Percentiles rank a stretch among this genome's conserved stretches.
phyloP scores from a whole-genome alignment of 805 yeast genomes.

The Pichia membranifaciens region DNA sequence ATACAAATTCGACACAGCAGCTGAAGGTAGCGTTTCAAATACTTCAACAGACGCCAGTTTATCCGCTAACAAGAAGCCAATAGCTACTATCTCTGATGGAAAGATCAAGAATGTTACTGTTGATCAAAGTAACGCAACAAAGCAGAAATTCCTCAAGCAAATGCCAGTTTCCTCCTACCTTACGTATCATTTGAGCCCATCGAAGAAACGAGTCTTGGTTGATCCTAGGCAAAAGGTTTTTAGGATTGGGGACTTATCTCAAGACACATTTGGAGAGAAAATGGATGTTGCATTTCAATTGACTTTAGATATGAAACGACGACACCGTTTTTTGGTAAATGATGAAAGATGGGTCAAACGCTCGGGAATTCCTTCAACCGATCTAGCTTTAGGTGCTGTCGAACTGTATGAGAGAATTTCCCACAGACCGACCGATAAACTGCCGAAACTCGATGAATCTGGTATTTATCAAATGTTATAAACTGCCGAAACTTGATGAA shows the following conservation, averaged over 20 bases:
- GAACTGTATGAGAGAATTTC: background rate
- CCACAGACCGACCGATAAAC: background rate
- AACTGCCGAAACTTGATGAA: background rate
- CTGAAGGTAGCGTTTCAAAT: too few species aligned
- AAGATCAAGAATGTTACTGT: too few species aligned
- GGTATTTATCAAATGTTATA: conserved; percentile 1
- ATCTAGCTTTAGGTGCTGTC: background rate
- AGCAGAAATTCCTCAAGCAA: background rate
- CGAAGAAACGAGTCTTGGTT: background rate
- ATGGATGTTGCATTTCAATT: background rate
- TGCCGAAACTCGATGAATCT: background rate
- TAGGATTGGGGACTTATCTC: conserved; percentile 5
- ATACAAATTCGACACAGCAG: too few species aligned
- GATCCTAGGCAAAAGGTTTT: background rate
- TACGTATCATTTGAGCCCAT: conserved; percentile 1
- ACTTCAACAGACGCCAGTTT: too few species aligned
- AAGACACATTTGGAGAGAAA: conserved; percentile 5
- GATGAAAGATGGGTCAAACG: conserved; percentile 14
- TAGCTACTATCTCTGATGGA: too few species aligned
- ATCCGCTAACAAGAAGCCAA: too few species aligned
- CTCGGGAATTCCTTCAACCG: conserved; percentile 9
- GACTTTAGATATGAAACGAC: background rate
- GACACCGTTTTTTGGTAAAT: background rate
- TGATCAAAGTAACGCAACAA: too few species aligned
- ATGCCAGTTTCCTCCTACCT: conserved; percentile 3